Evolutionary conservation across 805 yeast species (phyloP), one percentile per base, ranked within the genome.

Genomic region (Candida peoriensis): DNA sequence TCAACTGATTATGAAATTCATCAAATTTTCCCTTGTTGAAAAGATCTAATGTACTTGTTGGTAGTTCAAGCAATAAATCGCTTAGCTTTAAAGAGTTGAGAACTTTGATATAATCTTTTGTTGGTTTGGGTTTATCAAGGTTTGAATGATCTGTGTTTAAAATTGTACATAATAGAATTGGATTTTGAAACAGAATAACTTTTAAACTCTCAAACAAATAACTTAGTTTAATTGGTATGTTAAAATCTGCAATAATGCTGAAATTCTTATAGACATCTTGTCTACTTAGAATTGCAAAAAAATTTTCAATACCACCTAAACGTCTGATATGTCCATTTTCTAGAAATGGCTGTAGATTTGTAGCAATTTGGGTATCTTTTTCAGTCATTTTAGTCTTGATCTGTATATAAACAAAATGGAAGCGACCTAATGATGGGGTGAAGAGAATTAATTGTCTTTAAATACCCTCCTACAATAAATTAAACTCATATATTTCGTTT

Each of bases 261-360:
- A 48, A 50, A 34, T 42, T 41, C 33, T 43, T 48, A 32, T 44
- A 48, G 12, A 50, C 27, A 17, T 41, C 20, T 10, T 40, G 47
- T 21, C 52, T 33, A 24, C 43, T 45, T 2, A 42, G 23, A 14
- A 42, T 17, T 6, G 43, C 39, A 33, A 49, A 49, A 35, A 41
- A 49, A 38, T 49, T 49, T 38, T 49, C 54, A 5, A 47, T 35
- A 13, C 42, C 28, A 9, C 52, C 52, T 20, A 43, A 38, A 10
- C 51, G 37, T 22, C 54, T 39, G 6, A 48, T 47, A 32, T 47
- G 52, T 7, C 50, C 50, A 6, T 34, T 41, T 4, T 25, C 18
- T 7, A 18, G 10, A 25, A 25, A n/a, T 16, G 26, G 17, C 17
- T 13, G 17, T 14, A 14, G 10, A 24, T 16, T 18, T 8, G n/a